A percentile compares a stretch with the other conserved stretches of the same genome.
Conservation (phyloP, 345 rosid species). For the Erucastrum elatum region DNA sequence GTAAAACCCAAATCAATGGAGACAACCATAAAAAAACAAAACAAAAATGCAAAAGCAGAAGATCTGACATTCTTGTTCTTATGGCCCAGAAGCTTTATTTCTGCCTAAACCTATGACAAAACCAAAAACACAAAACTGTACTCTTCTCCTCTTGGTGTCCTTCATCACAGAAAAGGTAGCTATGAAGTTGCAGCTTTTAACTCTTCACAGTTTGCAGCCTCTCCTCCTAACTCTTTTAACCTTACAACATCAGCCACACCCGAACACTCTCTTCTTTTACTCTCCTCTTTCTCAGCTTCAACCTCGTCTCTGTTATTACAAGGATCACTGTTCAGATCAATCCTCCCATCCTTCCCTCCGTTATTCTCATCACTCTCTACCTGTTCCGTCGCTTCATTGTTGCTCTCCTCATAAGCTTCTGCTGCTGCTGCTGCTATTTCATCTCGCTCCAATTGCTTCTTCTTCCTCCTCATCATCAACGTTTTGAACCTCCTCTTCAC, state of each 20-base stretch:
- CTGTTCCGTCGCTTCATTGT: slow-evolving; percentile 27
- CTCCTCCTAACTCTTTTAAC: slow-evolving; percentile 23
- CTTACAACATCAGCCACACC: slow-evolving; percentile 14
- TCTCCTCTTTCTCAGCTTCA: slow-evolving; percentile 31
- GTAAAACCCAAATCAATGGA: slow-evolving; percentile 1
- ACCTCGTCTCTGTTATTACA: slow-evolving; percentile 28
- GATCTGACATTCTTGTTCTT: not conserved
- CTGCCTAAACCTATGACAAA: slow-evolving; percentile 19
- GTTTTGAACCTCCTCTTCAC: slow-evolving; percentile 93
- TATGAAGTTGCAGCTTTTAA: slow-evolving; percentile 7
- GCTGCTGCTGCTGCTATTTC: slow-evolving; percentile 28
- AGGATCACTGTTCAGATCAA: slow-evolving; percentile 42
- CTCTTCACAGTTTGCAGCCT: slow-evolving; percentile 15
- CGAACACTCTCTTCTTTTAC: slow-evolving; percentile 14
- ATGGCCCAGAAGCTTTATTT: slow-evolving; percentile 9
- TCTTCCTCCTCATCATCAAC: slow-evolving; percentile 82
- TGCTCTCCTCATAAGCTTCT: slow-evolving; percentile 29
- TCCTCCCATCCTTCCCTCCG: slow-evolving; percentile 32
- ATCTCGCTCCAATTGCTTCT: slow-evolving; percentile 70
- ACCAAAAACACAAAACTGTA: slow-evolving; percentile 36
- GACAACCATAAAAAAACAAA: slow-evolving; percentile 1
- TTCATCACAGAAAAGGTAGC: not conserved
- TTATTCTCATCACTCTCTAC: slow-evolving; percentile 24
- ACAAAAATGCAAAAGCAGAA: not conserved
- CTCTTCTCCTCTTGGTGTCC: slow-evolving; percentile 4